Conservation (phyloP, 2,329 filamentous ascomycete genomes). For the Penicillium aurantiogriseum region DNA sequence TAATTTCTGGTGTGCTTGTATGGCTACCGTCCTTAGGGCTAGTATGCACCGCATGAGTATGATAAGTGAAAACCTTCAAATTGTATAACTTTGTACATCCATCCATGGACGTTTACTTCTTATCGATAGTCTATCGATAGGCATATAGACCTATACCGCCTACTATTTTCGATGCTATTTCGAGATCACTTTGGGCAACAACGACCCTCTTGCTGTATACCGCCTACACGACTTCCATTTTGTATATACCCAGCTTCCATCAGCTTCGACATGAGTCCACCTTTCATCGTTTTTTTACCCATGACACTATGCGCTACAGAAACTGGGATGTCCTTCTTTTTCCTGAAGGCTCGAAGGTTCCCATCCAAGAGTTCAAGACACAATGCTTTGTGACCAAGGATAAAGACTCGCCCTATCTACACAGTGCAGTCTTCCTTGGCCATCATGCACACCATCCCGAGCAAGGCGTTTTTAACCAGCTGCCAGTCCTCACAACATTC, state of each 20-base stretch:
- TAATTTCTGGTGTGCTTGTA: background rate
- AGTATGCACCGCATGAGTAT: background rate
- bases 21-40: background rate
- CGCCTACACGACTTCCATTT: background rate
- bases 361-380: slow-evolving; percentile 79
- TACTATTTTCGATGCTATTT: background rate
- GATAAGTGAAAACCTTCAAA: background rate
- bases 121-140: background rate
- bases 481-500: slow-evolving; percentile 71
- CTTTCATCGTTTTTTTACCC: background rate
- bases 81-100: background rate
- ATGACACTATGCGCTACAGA: slow-evolving; percentile 69
- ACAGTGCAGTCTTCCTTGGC: slow-evolving; percentile 44
- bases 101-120: background rate
- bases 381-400: slow-evolving; percentile 67
- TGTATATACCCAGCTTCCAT: background rate
- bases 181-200: background rate
- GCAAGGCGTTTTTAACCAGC: slow-evolving; percentile 33
- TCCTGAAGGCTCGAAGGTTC: slow-evolving; percentile 64
- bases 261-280: background rate
- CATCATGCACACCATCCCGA: slow-evolving; percentile 25
- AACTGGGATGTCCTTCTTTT: slow-evolving; percentile 87
- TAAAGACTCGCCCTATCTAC: slow-evolving; percentile 53
- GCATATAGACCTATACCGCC: background rate
- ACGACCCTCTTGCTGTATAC: background rate